phyloP scores from a whole-genome alignment of 2,329 filamentous ascomycete genomes.

The Zasmidium citrigriseum region DNA sequence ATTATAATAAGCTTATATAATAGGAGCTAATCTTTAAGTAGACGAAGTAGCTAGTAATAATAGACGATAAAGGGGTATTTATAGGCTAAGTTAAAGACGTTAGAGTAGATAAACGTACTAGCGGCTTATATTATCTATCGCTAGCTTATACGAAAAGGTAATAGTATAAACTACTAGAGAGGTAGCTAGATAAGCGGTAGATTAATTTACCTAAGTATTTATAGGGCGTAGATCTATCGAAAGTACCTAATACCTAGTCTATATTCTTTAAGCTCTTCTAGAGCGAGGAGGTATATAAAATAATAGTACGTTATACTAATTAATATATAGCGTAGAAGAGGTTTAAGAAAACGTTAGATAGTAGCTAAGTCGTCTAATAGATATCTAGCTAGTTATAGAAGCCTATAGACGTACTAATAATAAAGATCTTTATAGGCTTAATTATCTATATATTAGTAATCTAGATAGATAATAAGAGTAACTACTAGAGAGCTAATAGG shows the following conservation, averaged over 20 bases:
- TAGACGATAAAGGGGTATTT: not conserved
- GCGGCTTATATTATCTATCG: not conserved
- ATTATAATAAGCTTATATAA: not conserved
- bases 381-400: not conserved
- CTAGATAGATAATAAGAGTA: constrained; percentile 1
- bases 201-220: not conserved
- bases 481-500: not conserved
- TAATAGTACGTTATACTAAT: not conserved
- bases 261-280: not conserved
- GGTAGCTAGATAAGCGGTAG: not conserved
- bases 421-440: not conserved
- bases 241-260: not conserved
- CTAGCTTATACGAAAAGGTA: not conserved
- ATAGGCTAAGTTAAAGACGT: not conserved
- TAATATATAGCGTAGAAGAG: not conserved
- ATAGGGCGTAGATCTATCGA: not conserved
- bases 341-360: not conserved
- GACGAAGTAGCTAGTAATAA: not conserved
- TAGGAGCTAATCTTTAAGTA: no score
- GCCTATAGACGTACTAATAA: not conserved
- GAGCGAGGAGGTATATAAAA: no score
- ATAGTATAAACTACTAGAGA: not conserved
- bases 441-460: constrained; percentile 2
- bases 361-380: not conserved
- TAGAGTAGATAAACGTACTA: not conserved